phyloP scores from a whole-genome alignment of 2,329 filamentous ascomycete species.

The Penicillium sp. region DNA sequence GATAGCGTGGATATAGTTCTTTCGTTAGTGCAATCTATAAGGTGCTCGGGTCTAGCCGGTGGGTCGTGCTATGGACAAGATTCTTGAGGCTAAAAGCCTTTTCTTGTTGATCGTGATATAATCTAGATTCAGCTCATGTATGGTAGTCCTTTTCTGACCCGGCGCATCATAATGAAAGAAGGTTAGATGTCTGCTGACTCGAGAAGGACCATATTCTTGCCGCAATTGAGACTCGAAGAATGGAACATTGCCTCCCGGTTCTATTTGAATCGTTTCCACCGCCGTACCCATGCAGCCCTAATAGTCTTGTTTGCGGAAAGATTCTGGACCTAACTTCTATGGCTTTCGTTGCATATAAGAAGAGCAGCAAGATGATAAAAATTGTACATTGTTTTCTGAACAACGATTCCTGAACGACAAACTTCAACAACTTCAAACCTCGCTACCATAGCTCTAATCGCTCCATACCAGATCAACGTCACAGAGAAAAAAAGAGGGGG shows the following conservation, averaged over 20 bases:
- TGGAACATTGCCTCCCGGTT: too few relatives aligned
- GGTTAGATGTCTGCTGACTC: too few relatives aligned
- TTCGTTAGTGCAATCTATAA: constrained; percentile 2
- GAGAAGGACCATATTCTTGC: too few relatives aligned
- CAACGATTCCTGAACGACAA: too few relatives aligned
- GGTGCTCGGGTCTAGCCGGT: background rate
- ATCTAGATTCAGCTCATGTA: too few relatives aligned
- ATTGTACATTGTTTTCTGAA: background rate
- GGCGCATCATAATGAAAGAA: too few relatives aligned
- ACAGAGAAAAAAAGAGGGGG: too few relatives aligned
- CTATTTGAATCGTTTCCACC: too few relatives aligned
- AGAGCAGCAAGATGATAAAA: background rate
- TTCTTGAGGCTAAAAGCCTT: background rate
- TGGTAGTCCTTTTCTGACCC: too few relatives aligned
- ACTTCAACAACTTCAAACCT: background rate
- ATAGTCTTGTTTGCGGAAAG: background rate
- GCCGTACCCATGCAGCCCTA: too few relatives aligned
- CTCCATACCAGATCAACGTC: background rate
- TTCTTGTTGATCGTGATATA: background rate
- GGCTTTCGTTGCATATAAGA: background rate
- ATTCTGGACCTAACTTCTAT: background rate
- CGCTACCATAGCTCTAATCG: background rate
- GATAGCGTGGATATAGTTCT: constrained; percentile 4
- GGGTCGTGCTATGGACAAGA: background rate
- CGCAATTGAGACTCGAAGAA: too few relatives aligned